phyloP scores from a whole-genome alignment of 2,329 filamentous ascomycete genomes.

The Microthyrium microscopicum region DNA sequence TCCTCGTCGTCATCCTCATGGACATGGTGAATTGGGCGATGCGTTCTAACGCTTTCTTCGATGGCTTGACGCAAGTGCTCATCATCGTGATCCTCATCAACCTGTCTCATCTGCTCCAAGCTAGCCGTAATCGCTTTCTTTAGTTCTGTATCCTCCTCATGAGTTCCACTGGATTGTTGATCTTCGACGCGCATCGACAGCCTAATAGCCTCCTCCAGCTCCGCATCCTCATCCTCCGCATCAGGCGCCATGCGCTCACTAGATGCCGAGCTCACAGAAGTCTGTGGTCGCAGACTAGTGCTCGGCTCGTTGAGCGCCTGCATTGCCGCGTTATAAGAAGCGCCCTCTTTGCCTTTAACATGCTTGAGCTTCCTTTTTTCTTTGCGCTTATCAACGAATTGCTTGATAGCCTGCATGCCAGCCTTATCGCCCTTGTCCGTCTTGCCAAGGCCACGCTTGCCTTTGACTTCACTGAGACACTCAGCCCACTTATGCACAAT shows the following conservation, averaged over 20 bases:
- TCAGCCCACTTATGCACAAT: slow-evolving; percentile 46
- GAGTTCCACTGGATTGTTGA: slow-evolving; percentile 32
- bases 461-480: slow-evolving; percentile 34
- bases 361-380: slow-evolving; percentile 18
- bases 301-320: not conserved
- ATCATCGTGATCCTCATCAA: slow-evolving; percentile 23
- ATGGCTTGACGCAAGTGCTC: slow-evolving; percentile 34
- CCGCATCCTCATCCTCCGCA: slow-evolving; percentile 24
- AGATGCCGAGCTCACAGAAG: slow-evolving; percentile 1
- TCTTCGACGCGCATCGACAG: slow-evolving; percentile 25
- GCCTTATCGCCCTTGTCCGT: too few species aligned
- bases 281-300: not conserved
- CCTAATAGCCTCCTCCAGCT: slow-evolving; percentile 57
- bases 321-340: slow-evolving; percentile 4
- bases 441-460: slow-evolving; percentile 30
- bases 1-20: slow-evolving; percentile 19
- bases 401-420: slow-evolving; percentile 33
- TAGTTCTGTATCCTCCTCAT: slow-evolving; percentile 51
- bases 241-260: not conserved
- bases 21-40: not conserved
- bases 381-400: slow-evolving; percentile 22
- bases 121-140: slow-evolving; percentile 61
- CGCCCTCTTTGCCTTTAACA: slow-evolving; percentile 10
- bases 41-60: slow-evolving; percentile 20
- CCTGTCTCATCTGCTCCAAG: slow-evolving; percentile 38